phyloP scores from a whole-genome alignment of 2,329 filamentous ascomycete species.

The Neophaeococcomyces mojaviensis region DNA sequence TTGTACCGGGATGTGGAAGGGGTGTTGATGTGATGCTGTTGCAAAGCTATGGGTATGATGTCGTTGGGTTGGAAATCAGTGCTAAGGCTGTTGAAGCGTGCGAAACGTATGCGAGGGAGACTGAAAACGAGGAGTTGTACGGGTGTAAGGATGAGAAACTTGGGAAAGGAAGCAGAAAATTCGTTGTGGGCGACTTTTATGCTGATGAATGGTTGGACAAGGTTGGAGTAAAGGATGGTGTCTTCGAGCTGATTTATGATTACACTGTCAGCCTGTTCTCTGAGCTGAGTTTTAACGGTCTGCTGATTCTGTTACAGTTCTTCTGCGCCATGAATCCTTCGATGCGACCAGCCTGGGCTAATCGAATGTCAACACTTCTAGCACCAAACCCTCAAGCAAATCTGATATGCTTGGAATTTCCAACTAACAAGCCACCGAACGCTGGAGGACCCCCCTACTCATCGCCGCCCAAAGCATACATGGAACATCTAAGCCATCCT shows the following conservation, averaged over 20 bases:
- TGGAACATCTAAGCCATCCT: constrained; percentile 62
- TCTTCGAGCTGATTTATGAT: constrained; percentile 51
- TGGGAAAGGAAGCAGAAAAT: constrained; percentile 33
- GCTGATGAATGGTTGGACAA: constrained; percentile 34
- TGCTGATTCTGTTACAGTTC: constrained; percentile 38
- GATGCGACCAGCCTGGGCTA: constrained; percentile 52
- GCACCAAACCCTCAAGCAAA: constrained; percentile 39
- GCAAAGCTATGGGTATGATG: constrained; percentile 67
- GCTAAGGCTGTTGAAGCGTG: constrained; percentile 38
- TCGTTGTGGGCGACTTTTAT: constrained; percentile 40
- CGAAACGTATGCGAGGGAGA: constrained; percentile 28
- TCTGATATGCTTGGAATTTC: constrained; percentile 67
- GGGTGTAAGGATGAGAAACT: constrained; percentile 28
- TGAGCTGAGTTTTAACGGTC: background rate
- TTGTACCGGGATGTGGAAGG: constrained; percentile 75
- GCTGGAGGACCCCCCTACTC: constrained; percentile 67
- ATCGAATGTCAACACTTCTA: constrained; percentile 48
- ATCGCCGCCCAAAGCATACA: constrained; percentile 60
- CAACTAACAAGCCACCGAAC: constrained; percentile 60
- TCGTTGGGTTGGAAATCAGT: constrained; percentile 65
- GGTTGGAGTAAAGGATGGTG: constrained; percentile 27
- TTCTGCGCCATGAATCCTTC: constrained; percentile 52
- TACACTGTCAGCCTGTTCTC: constrained; percentile 44
- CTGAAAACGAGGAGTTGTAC: constrained; percentile 27
- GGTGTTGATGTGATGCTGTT: constrained; percentile 76